Evolutionary conservation across 768 basidiomycete genomes (phyloP), one percentile per base, ranked within the genome.

Genomic region (Erythrobasidium yunnanense): DNA sequence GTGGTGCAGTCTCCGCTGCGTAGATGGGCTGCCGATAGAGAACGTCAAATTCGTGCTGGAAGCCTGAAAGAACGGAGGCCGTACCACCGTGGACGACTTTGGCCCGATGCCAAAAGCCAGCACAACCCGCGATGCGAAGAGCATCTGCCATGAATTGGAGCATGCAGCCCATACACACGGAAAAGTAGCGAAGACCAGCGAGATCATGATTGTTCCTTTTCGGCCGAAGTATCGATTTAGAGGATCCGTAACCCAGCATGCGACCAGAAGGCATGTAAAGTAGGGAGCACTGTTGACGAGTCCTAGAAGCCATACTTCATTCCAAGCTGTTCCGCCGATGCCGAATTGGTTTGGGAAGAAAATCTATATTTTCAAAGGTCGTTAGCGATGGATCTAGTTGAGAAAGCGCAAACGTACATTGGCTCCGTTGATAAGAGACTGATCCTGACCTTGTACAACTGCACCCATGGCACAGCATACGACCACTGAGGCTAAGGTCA

Each of bases 1-100:
- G 83, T 0, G 91, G 91, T 0, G 85, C 80, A 72, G 86, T 85
- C 76, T 95, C 87, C 1, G 86, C 85, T 0, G 85, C 82, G 68
- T 83, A 87, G 27, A 55, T 52, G 8, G 6, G 4, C 4, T 29
- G 42, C 42, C 42, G 42, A 45, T 45, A 45, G 27, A 15, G 34
- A 15, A 32, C 13, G 27, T 32, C 8, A 27, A 5, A n/a, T 20
- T 18, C 23, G n/a, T 55, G 30, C 23, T 25, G 18, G 23, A 33
- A 4, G n/a, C 5, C 6, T 27, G 35, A 34, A 34, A 32, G 22
- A n/a, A 55, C 4, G 85, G 85, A 0, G n/a, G n/a, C n/a, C n/a
- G n/a, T n/a, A n/a, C n/a, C n/a, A 83, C 82, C 0, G 84, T 67
- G 22, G 66, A 30, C 3, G 33, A 22, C 50, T 86, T 86, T 15